These are phyloP conservation scores for Fusarium secorum DNA, from an alignment of 2,329 filamentous ascomycete species.

Conservation along the genomic window DNA sequence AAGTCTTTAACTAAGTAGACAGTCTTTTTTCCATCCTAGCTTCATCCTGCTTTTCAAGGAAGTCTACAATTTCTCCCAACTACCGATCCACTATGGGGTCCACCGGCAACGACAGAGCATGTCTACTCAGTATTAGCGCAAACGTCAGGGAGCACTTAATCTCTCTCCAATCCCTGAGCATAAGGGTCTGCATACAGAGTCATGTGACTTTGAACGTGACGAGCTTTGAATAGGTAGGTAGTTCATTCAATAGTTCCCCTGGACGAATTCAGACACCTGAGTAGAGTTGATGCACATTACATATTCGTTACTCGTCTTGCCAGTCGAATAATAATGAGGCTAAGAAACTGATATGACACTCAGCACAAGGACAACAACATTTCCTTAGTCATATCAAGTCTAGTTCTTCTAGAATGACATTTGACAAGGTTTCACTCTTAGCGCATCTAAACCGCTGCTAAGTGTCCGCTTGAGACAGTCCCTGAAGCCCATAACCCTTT, in stretches of 20 bases:
- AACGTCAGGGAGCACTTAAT: conserved; percentile 26
- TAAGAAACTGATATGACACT: not conserved
- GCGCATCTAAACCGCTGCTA: not conserved
- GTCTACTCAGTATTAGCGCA: conserved; percentile 2
- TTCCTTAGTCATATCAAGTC: not conserved
- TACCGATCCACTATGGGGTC: conserved; percentile 24
- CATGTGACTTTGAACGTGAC: conserved; percentile 19
- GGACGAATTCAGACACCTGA: not conserved
- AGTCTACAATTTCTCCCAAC: conserved; percentile 6
- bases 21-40: not conserved
- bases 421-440: conserved; percentile 19
- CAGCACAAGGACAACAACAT: not conserved
- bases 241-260: not conserved
- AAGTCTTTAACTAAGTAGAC: not conserved
- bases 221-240: not conserved
- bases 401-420: conserved; percentile 21
- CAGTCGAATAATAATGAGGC: not conserved
- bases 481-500: not conserved
- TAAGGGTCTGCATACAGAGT: not conserved
- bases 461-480: conserved; percentile 9
- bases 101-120: conserved; percentile 5
- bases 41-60: conserved; percentile 2
- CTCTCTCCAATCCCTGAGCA: conserved; percentile 6
- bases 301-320: not conserved
- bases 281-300: not conserved